Percentiles rank a stretch among this genome's conserved stretches.
Conservation (phyloP, 1,284 basidiomycete genomes). For the Heterobasidion occidentale region DNA sequence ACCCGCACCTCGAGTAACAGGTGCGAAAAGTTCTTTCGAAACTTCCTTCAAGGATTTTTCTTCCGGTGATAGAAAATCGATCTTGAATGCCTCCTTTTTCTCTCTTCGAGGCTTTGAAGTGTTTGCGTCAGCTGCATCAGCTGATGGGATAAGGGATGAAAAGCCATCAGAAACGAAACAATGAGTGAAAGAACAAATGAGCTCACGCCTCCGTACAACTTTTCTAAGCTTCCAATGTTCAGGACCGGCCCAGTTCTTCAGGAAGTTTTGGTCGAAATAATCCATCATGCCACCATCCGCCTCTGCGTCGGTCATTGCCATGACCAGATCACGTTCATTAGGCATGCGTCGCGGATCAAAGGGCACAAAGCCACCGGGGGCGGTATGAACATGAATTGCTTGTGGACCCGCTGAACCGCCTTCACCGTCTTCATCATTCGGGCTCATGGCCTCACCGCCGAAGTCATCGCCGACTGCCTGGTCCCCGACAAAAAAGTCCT, state of each 20-base stretch:
- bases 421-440: slow-evolving; percentile 30
- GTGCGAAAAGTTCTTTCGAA: slow-evolving; percentile 77
- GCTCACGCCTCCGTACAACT: slow-evolving; percentile 64
- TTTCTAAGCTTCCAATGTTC: slow-evolving; percentile 96
- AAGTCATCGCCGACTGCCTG: slow-evolving; percentile 54
- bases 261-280: slow-evolving; percentile 87
- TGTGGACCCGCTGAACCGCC: slow-evolving; percentile 34
- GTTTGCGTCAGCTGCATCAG: slow-evolving; percentile 39
- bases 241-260: slow-evolving; percentile 97
- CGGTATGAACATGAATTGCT: slow-evolving; percentile 30
- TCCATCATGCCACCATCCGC: slow-evolving; percentile 75
- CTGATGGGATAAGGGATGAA: slow-evolving; percentile 20
- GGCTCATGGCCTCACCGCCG: slow-evolving; percentile 28
- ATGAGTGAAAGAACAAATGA: slow-evolving; percentile 7
- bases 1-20: slow-evolving; percentile 54
- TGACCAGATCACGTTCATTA: slow-evolving; percentile 70
- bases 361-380: slow-evolving; percentile 48
- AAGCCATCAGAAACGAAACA: slow-evolving; percentile 3
- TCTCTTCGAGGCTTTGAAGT: slow-evolving; percentile 53
- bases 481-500: slow-evolving; percentile 75
- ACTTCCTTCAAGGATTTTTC: slow-evolving; percentile 65
- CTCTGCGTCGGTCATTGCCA: slow-evolving; percentile 74
- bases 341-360: slow-evolving; percentile 75
- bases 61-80: slow-evolving; percentile 73
- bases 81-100: slow-evolving; percentile 84